A percentile compares a stretch with the other conserved stretches of the same genome.
Evolutionary conservation across 768 basidiomycete genomes (phyloP).

Genomic region (Sporobolomyces pararoseus): DNA sequence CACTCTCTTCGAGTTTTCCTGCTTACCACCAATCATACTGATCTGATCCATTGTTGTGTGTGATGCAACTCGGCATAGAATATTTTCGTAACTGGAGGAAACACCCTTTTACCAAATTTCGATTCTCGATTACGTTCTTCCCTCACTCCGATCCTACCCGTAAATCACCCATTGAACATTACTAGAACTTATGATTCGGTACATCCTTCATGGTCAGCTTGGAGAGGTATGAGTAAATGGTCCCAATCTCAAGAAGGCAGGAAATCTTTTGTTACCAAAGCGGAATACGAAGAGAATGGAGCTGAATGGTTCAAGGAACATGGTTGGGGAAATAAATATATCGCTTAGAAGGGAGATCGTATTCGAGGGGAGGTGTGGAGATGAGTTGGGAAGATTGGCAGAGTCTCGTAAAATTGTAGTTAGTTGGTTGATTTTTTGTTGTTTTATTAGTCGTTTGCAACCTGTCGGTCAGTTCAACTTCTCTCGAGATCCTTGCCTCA

Average conservation of each 20-base stretch:
- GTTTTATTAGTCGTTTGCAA: too few species aligned
- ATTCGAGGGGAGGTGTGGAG: too few species aligned
- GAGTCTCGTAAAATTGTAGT: too few species aligned
- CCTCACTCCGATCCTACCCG: slow-evolving; percentile 79
- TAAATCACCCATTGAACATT: slow-evolving; percentile 69
- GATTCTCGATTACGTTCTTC: slow-evolving; percentile 63
- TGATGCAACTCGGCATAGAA: slow-evolving; percentile 63
- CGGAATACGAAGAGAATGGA: slow-evolving; percentile 87
- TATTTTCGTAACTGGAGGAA: slow-evolving; percentile 80
- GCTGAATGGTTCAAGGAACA: slow-evolving; percentile 80
- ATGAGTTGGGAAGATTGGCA: too few species aligned
- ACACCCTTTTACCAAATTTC: slow-evolving; percentile 70
- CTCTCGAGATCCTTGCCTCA: too few species aligned
- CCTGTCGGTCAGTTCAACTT: too few species aligned
- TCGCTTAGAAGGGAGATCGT: too few species aligned
- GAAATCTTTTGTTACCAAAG: slow-evolving; percentile 62
- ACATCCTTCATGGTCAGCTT: slow-evolving; percentile 63
- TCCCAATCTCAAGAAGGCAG: slow-evolving; percentile 56
- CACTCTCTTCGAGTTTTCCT: background rate
- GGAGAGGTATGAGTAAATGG: slow-evolving; percentile 83
- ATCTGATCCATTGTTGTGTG: background rate
- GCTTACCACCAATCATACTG: background rate
- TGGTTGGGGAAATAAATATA: slow-evolving; percentile 81
- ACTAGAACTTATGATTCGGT: slow-evolving; percentile 53
- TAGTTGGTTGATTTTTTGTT: too few species aligned